Evolutionary conservation across 2,329 filamentous ascomycete genomes (phyloP).

Genomic region (Byssochlamys sp.): DNA sequence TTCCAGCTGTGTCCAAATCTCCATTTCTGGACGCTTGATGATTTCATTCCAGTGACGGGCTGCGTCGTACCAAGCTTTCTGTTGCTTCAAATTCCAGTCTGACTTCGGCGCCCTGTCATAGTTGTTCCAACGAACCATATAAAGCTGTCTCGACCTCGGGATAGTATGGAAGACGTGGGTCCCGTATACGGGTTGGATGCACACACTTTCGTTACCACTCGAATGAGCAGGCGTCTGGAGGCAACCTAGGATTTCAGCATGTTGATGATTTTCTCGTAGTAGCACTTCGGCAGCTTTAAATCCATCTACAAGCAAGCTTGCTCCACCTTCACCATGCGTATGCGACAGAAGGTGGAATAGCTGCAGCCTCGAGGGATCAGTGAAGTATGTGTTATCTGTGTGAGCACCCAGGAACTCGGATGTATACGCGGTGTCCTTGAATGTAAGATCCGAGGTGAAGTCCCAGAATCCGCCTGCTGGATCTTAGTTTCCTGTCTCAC

Average conservation of each 20-base stretch:
- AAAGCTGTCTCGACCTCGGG: slow-evolving; percentile 34
- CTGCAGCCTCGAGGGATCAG: slow-evolving; percentile 80
- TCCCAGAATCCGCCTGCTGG: slow-evolving; percentile 60
- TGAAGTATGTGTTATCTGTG: slow-evolving; percentile 94
- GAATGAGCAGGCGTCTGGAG: slow-evolving; percentile 65
- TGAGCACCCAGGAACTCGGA: slow-evolving; percentile 72
- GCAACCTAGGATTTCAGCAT: slow-evolving; percentile 49
- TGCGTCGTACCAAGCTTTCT: slow-evolving; percentile 66
- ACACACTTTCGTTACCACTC: slow-evolving; percentile 75
- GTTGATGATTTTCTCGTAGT: slow-evolving; percentile 41
- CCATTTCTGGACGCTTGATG: slow-evolving; percentile 52
- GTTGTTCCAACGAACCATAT: slow-evolving; percentile 84
- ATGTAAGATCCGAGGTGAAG: slow-evolving; percentile 78
- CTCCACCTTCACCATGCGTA: slow-evolving; percentile 55
- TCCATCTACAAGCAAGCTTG: slow-evolving; percentile 75
- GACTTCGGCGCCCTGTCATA: slow-evolving; percentile 69
- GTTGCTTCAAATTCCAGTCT: slow-evolving; percentile 40
- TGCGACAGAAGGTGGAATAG: slow-evolving; percentile 86
- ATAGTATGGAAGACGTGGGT: slow-evolving; percentile 65
- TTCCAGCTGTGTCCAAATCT: slow-evolving; percentile 71
- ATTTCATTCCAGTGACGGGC: slow-evolving; percentile 65
- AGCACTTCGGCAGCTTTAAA: slow-evolving; percentile 62
- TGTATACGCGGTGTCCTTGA: slow-evolving; percentile 86
- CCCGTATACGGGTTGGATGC: slow-evolving; percentile 60
- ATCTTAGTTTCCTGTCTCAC: slow-evolving; percentile 2